Base-by-base conservation (phyloP, 2,329 filamentous ascomycete genomes). In the Trichoderma lentiforme region DNA sequence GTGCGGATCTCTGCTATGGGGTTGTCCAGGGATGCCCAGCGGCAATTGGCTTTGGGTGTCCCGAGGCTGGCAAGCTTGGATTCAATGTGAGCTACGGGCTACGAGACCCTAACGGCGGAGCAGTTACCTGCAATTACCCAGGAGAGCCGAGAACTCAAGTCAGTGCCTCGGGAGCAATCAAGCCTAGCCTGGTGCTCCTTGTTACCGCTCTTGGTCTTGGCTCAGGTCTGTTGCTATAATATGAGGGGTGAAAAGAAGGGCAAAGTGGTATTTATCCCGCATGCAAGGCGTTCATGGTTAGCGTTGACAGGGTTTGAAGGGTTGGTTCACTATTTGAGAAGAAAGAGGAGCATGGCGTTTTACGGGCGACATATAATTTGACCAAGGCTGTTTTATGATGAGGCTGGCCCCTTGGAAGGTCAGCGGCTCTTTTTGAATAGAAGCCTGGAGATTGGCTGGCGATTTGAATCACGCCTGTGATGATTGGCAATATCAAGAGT, bases 1-100 rank as follows among this genome's bases (percentile, higher is more conserved):
- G 95, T 78, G 89, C 93, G 73, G 92, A 97, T 74, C 83, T 98
- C 65, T 99, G 96, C 83, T 96, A 94, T 79, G 89, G 91, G 69
- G 86, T 99, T 1, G 93, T 97, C 12, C 90, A 92, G 81, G 93
- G 89, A 78, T 99, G 96, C 81, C 95, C 96, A 0, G 87, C 94
- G 0, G 82, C 86, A 1, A 83, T 99, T 76, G 85, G 86, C 0
- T 98, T 99, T 77, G 83, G 80, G 1, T 99, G 96, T 82, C 95
- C 96, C 6, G 78, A 77, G 39, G 77, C 79, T 3, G 74, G 76
- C 24, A 77, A 80, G 47, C 71, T 74, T 9, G 79, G 78, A 63
- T 84, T 82, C 69, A 74, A 79, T 9, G 75, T 76, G 32, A 83
- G 81, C 64, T 84, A 84, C 62, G 82, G 77, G 3, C 72, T 32